These are phyloP conservation scores for Coniferiporia sulphurascens DNA, from an alignment of 1,284 basidiomycete genomes.

Conservation along the genomic window DNA sequence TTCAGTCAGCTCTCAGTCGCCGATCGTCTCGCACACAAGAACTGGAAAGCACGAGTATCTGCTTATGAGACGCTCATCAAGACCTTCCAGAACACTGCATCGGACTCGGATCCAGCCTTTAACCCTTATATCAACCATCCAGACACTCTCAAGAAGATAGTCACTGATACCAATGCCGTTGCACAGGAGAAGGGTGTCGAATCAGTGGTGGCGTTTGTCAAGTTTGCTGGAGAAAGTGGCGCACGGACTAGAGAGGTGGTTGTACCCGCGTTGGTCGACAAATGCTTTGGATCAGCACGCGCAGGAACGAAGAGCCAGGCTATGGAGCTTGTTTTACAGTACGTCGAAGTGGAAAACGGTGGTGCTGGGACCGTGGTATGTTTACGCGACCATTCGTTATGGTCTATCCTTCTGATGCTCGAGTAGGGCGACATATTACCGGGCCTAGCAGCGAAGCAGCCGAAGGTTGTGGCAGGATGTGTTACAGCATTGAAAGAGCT, in stretches of 20 bases:
- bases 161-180: conserved; percentile 89
- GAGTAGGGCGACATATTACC: conserved; percentile 75
- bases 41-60: conserved; percentile 96
- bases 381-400: conserved; percentile 22
- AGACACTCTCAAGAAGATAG: conserved; percentile 84
- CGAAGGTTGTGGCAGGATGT: conserved; percentile 86
- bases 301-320: conserved; percentile 91
- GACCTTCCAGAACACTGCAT: conserved; percentile 82
- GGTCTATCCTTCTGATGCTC: conserved; percentile 24
- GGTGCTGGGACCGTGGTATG: conserved; percentile 86
- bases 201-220: conserved; percentile 80
- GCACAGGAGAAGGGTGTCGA: conserved; percentile 97
- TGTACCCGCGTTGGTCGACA: conserved; percentile 89
- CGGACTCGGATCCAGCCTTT: conserved; percentile 93
- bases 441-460: conserved; percentile 89
- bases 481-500: conserved; percentile 81
- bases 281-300: conserved; percentile 88
- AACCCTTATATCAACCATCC: conserved; percentile 77
- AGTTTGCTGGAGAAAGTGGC: conserved; percentile 86
- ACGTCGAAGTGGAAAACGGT: conserved; percentile 91
- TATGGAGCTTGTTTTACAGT: conserved; percentile 82
- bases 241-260: conserved; percentile 79
- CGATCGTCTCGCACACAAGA: conserved; percentile 89
- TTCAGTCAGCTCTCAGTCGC: conserved; percentile 79
- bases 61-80: conserved; percentile 89